Evolutionary conservation across 2,329 filamentous ascomycete species (phyloP), one percentile per base, ranked within the genome.

Genomic region (Aotearoamyces nothofagi): DNA sequence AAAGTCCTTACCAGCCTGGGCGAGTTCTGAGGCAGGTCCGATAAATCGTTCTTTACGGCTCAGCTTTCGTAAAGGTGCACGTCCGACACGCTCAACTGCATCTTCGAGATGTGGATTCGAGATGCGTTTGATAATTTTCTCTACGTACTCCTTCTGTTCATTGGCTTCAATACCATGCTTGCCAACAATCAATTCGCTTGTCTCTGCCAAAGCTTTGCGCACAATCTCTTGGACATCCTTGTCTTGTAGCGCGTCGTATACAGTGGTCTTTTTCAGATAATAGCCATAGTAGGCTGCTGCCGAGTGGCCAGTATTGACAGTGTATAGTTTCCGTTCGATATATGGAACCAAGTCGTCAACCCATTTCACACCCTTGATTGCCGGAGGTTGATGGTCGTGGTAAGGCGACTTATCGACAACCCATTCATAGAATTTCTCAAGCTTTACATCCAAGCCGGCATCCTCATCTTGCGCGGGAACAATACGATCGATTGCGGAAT

Each of bases 401-500:
- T 96, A 94, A 2, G 87, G 87, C 24, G 72, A 78, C 52, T 72
- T 62, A 51, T 98, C 90, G 29, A 98, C 86, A 22, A 90, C 87
- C 90, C 90, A 98, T 63, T 98, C 90, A 61, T 82, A 94, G 66
- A 96, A 98, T 60, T 90, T 90, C 67, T 98, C 90, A 26, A 98
- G 84, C 47, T 78, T 86, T 41, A 98, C 90, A 49, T 94, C 76
- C 24, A 98, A 68, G 32, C 84, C 84, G 14, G 77, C 70, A 44
- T 81, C 61, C 28, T 71, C 59, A 36, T 83, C 76, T 59, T 96
- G 90, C 24, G 83, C 81, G 9, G 90, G 90, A 14, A 96, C 90
- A 51, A 98, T 98, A 36, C 90, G 82, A 64, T 98, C 90, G 52
- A 98, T 94, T 44, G 90, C 90, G 37, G 83, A 93, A 64, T 98